Evolutionary conservation across 2,329 filamentous ascomycete genomes (phyloP), one percentile per base, ranked within the genome.

Genomic region (Zasmidium citrigriseum): DNA sequence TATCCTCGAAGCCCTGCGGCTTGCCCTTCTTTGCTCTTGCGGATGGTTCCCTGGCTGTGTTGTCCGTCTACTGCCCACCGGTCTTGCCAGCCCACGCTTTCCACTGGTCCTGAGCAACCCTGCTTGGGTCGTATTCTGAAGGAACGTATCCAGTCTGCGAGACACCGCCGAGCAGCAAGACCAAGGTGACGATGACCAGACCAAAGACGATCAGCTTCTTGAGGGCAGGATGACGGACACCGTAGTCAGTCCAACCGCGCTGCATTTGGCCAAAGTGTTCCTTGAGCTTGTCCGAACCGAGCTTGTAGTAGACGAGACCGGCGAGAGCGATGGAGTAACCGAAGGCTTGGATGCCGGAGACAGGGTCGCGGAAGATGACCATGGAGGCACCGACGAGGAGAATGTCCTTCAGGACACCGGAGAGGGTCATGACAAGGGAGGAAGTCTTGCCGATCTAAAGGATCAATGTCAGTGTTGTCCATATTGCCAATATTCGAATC

Each of bases 351-450:
- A 93, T 84, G 55, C 79, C 79, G 16, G 88, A 86, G 63, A 93
- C 87, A 52, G 87, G 85, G 63, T 90, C 90, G 67, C 85, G 84
- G 88, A 90, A 93, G 75, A 93, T 90, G 65, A 90, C 75, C 86
- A 93, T 91, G 61, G 89, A 92, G 47, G 89, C 88, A 54, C 82
- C 80, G 59, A 95, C 90, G 52, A 95, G 87, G 69, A 95, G 83
- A 59, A 95, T 90, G 76, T 95, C 90, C 83, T 93, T 95, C 64
- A 95, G 86, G 41, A 95, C 90, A 80, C 90, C 90, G 72, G 89
- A 93, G 48, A 95, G 88, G 27, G 91, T 95, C 70, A 95, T 87
- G 68, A 93, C 88, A 55, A 95, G 87, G 53, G 90, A 90, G 1
- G 90, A 93, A 16, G 90, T 93, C 81, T 90, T 93, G 80, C 90